A percentile compares a stretch with the other conserved stretches of the same genome.
Evolutionary conservation across 1,139 yeast species (phyloP).

Genomic region (Spencermartinsiella ligniputridi): DNA sequence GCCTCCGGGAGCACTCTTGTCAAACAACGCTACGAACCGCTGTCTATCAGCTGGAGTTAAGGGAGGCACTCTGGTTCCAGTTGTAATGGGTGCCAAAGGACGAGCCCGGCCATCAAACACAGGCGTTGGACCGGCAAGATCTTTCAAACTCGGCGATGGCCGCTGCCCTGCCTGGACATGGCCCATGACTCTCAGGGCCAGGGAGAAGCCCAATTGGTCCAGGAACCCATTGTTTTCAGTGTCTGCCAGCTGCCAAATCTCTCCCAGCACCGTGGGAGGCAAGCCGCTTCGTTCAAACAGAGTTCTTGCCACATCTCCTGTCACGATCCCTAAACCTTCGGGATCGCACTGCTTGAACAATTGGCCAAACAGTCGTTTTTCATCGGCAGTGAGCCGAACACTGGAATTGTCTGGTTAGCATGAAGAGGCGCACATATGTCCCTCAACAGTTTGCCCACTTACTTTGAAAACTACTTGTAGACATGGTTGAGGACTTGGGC

Average conservation of each 20-base stretch:
- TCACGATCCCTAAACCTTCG: conserved; percentile 73
- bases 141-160: conserved; percentile 49
- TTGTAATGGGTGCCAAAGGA: conserved; percentile 7
- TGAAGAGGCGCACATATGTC: background rate
- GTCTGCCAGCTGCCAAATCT: conserved; percentile 93
- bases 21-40: conserved; percentile 69
- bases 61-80: conserved; percentile 48
- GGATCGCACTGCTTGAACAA: conserved; percentile 77
- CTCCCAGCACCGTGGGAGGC: conserved; percentile 73
- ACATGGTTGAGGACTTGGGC: too few species aligned
- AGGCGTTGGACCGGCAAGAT: conserved; percentile 48
- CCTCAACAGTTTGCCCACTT: background rate
- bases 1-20: conserved; percentile 60
- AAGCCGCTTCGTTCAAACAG: conserved; percentile 84
- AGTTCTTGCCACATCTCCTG: conserved; percentile 86
- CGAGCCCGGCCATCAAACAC: conserved; percentile 30
- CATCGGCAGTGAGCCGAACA: conserved; percentile 61
- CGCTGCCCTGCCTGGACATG: conserved; percentile 75
- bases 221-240: conserved; percentile 78
- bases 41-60: conserved; percentile 62
- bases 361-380: conserved; percentile 65
- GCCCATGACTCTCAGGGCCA: conserved; percentile 86
- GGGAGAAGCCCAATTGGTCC: conserved; percentile 74
- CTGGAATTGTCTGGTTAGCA: conserved; percentile 2
- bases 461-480: conserved; percentile 5